Evolutionary conservation across 768 basidiomycete genomes (phyloP), one percentile per base, ranked within the genome.

Genomic region (Cubamyces lactineus): DNA sequence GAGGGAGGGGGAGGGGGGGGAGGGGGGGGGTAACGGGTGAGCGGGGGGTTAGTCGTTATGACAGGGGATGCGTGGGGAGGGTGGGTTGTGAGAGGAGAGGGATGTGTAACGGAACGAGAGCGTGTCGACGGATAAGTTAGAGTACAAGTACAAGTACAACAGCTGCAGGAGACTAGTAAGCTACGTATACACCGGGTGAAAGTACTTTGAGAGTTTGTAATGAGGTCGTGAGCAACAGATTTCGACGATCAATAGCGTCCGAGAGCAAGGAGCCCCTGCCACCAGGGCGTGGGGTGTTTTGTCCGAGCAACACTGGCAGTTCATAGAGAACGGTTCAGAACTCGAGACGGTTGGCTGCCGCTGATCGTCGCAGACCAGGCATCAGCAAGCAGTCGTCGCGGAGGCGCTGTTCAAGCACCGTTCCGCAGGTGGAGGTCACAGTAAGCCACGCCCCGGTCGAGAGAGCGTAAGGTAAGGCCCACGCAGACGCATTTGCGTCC

Each of bases 401-500:
- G 23, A n/a, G 23, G 28, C 17, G 38, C 28, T 49, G 21, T 17
- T 53, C 53, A 53, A n/a, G 40, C 15, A 21, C 23, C 17, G 41
- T 21, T 51, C 41, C 48, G 57, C 26, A 52, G n/a, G 26, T 53
- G 57, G 23, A 64, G 51, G n/a, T 57, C 57, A 53, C 59, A 61
- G 43, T 28, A 34, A 2, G 57, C 62, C 3, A 57, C 48, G 23
- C 60, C 63, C 21, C 43, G 40, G 8, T 46, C 51, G 23, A 62
- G n/a, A 11, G 48, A 21, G 19, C 39, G 38, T 42, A 64, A 19
- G 13, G 47, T 48, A 11, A 61, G 41, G 41, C 59, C 59, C 4
- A 40, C 53, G 52, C 59, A 64, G 2, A 45, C 12, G 13, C 23
- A 4, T 40, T 26, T 41, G 8, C 16, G 21, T 26, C 53, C 45